Evolutionary conservation across 2,329 filamentous ascomycete species (phyloP), one percentile per base, ranked within the genome.

Genomic region (Colletotrichum kahawae): DNA sequence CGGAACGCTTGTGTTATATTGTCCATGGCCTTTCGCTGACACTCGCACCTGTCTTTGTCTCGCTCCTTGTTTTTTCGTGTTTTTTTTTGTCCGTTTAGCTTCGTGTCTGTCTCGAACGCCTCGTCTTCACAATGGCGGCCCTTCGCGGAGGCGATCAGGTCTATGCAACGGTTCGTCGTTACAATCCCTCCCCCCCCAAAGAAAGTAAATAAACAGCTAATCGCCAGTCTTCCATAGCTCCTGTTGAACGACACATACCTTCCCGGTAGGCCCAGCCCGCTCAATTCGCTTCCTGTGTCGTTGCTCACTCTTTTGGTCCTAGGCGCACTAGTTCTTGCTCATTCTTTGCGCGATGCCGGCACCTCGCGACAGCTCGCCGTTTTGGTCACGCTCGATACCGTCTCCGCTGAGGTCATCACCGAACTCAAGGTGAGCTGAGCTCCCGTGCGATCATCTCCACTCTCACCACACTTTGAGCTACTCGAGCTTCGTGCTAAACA

Each of bases 261-360:
- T 66, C 96, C 97, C 83, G 96, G 96, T 97, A 88, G 81, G 86
- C 84, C 70, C n/a, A 76, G 65, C 57, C 65, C 51, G 69, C 70
- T 66, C 77, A 36, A 68, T 69, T 62, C 66, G 29, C 63, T 33
- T 59, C 75, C 69, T 29, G 78, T 79, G 76, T 77, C 73, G 43
- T 66, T 59, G 29, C 27, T 77, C 4, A 63, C 78, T 6, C 12
- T 33, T 57, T 51, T 60, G 62, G 36, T 38, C n/a, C 48, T 79
- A 98, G 96, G 97, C 84, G 96, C 96, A 75, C 92, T 97, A 79
- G 96, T 99, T 62, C 92, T 99, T 77, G 96, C 95, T 76, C 96
- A 98, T 87, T 98, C 97, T 38, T 88, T 99, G 72, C 94, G 95
- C 85, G 97, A 99, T 93, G 93, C 92, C 80, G 95, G 95, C 72